Base-by-base conservation (phyloP, 139 green algal species). In the Diplosphaera chodatii region DNA sequence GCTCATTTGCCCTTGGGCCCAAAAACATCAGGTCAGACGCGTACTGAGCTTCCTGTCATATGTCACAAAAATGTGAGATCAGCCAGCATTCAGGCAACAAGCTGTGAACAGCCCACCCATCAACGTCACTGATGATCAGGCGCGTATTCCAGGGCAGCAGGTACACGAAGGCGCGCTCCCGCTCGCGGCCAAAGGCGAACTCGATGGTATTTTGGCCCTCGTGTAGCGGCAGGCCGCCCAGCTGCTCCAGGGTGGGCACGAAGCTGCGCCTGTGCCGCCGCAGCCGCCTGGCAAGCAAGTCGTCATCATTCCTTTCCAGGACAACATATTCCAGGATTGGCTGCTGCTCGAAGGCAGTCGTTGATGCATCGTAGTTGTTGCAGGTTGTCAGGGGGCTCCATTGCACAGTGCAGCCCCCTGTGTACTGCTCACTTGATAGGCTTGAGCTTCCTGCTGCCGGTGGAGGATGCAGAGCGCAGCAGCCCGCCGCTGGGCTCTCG, bases 41-140 rank as follows among this genome's bases (percentile, higher is more conserved):
- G n/a, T n/a, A n/a, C n/a, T n/a, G n/a, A n/a, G n/a, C n/a, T n/a
- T n/a, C n/a, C n/a, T n/a, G n/a, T n/a, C n/a, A n/a, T n/a, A n/a
- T n/a, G n/a, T n/a, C n/a, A n/a, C n/a, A n/a, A n/a, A n/a, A n/a
- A n/a, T n/a, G n/a, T n/a, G n/a, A n/a, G n/a, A n/a, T n/a, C n/a
- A n/a, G n/a, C n/a, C n/a, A n/a, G n/a, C n/a, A n/a, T n/a, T n/a
- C n/a, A n/a, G n/a, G n/a, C n/a, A n/a, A n/a, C n/a, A n/a, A n/a
- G n/a, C n/a, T n/a, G n/a, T n/a, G n/a, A n/a, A n/a, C n/a, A n/a
- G 16, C 48, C 3, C 48, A 59, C 48, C 93, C 93, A 72, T 97
- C 92, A 13, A 97, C 82, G 77, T 97, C 92, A 27, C 77, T 87
- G 75, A 97, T 82, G 25, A 95, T 80, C 10, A 96, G 59, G 32